These are phyloP conservation scores for Apiospora saccharicola DNA, from an alignment of 2,329 filamentous ascomycete species.

Conservation along the genomic window DNA sequence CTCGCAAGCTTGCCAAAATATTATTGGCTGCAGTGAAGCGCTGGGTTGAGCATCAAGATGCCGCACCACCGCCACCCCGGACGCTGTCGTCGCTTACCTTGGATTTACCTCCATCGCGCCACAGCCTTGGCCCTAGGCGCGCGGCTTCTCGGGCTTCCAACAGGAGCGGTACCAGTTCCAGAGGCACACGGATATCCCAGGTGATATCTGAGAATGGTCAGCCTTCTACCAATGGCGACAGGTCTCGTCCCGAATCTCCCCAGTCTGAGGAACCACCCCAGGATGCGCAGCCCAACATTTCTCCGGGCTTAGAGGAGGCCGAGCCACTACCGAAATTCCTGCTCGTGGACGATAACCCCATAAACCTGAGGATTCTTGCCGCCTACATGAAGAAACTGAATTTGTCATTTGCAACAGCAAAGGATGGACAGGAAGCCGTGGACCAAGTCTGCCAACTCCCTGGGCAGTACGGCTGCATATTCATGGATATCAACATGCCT, in stretches of 20 bases:
- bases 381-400: constrained; percentile 43
- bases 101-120: neutral
- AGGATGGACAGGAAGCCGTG: constrained; percentile 48
- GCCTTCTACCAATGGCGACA: neutral
- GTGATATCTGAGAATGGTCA: neutral
- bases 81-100: neutral
- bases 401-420: constrained; percentile 40
- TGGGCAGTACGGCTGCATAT: constrained; percentile 21
- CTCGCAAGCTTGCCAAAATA: constrained; percentile 20
- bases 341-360: constrained; percentile 50
- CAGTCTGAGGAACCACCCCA: neutral
- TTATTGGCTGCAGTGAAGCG: constrained; percentile 15
- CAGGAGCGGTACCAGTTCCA: neutral
- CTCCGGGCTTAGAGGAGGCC: neutral
- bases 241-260: neutral
- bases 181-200: neutral
- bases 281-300: constrained; percentile 27
- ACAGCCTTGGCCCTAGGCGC: neutral
- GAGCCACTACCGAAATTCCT: constrained; percentile 32
- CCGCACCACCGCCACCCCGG: neutral
- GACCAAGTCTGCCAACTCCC: constrained; percentile 39
- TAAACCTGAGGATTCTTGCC: constrained; percentile 44
- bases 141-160: neutral
- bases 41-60: constrained; percentile 22
- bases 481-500: constrained; percentile 54